A percentile compares a stretch with the other conserved stretches of the same genome.
These are phyloP conservation scores for Salix viminalis DNA, from an alignment of 345 rosid species.

Conservation along the genomic window DNA sequence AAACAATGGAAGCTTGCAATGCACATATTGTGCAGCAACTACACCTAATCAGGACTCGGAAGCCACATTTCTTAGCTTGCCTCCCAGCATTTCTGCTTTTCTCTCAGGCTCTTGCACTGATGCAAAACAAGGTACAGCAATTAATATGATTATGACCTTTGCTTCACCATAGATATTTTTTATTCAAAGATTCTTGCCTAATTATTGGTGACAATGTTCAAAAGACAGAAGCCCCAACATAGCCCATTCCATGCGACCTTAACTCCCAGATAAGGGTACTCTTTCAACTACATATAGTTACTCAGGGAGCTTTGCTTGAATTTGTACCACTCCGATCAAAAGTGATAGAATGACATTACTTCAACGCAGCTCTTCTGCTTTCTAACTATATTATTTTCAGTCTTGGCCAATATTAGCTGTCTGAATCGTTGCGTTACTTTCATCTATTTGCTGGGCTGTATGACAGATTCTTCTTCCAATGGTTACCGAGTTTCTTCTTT, in stretches of 20 bases:
- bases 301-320: not conserved
- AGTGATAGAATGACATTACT: not conserved
- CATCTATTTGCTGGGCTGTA: slow-evolving; percentile 1
- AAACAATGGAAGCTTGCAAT: not conserved
- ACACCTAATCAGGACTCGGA: not conserved
- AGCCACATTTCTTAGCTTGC: not conserved
- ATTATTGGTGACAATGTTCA: not conserved
- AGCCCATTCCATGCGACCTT: not conserved
- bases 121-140: not conserved
- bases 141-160: not conserved
- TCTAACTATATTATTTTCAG: not conserved
- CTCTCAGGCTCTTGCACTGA: slow-evolving; percentile 9
- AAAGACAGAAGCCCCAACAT: not conserved
- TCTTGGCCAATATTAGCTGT: not conserved
- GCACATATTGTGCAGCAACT: no score
- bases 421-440: not conserved
- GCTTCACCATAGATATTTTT: not conserved
- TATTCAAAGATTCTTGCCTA: not conserved
- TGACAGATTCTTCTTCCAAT: not conserved
- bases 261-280: not conserved
- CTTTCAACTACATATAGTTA: not conserved
- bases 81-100: slow-evolving; percentile 2
- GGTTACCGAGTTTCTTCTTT: slow-evolving; percentile 1
- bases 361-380: not conserved
- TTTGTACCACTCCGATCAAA: not conserved